phyloP scores from a whole-genome alignment of 805 yeast species.

The Yarrowia porcina region DNA sequence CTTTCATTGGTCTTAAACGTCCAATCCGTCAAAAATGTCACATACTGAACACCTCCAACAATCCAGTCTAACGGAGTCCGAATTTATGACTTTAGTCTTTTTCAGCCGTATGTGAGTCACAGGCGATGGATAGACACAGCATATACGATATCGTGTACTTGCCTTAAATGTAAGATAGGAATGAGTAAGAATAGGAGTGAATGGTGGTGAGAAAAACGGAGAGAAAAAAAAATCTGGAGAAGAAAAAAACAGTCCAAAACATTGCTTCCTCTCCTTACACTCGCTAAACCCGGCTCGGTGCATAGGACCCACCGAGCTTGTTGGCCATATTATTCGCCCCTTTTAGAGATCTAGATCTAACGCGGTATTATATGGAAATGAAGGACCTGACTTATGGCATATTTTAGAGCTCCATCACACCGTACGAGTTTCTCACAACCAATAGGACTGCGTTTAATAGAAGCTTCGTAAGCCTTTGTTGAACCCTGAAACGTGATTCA shows the following conservation, averaged over 20 bases:
- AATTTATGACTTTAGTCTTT: not conserved
- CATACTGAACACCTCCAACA: no score
- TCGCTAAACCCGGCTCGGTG: not conserved
- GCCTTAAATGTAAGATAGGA: not conserved
- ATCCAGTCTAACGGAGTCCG: not conserved
- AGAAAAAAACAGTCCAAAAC: no score
- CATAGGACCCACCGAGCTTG: not conserved
- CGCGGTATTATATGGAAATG: no score
- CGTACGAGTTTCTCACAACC: not conserved
- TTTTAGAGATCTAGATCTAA: no score
- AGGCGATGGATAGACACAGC: not conserved
- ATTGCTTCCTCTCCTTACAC: no score
- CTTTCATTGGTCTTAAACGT: no score
- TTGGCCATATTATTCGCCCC: not conserved
- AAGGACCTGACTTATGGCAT: not conserved
- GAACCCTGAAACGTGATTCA: not conserved
- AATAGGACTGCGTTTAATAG: conserved; percentile 7
- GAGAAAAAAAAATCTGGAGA: no score
- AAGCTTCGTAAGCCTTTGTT: not conserved
- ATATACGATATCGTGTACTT: not conserved
- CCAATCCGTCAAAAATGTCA: no score
- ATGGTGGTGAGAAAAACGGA: no score
- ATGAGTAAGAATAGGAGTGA: no score
- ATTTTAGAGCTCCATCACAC: not conserved
- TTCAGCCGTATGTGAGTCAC: not conserved